These are phyloP conservation scores for Carex littledalei DNA, from an alignment of 176 grass and related monocot genomes.

Conservation along the genomic window DNA sequence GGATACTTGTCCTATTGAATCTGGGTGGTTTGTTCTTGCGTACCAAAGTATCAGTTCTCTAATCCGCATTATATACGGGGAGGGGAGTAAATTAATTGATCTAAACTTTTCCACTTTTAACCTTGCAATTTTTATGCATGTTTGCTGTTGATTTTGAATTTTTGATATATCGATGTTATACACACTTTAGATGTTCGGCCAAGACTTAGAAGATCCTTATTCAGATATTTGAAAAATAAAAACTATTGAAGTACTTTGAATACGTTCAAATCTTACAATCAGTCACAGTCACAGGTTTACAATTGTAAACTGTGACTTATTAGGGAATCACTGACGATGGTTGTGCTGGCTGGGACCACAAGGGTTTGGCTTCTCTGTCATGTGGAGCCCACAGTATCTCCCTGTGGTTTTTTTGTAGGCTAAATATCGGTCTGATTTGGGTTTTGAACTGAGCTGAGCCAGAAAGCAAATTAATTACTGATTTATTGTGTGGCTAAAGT, in stretches of 20 bases:
- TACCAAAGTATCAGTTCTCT: no score
- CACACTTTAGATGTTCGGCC: not conserved
- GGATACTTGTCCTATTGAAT: no score
- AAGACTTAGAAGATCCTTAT: not conserved
- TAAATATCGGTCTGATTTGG: not conserved
- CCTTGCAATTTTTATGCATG: not conserved
- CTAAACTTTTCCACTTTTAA: not conserved
- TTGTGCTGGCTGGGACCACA: conserved; percentile 2
- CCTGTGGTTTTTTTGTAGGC: not conserved
- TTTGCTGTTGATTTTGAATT: not conserved
- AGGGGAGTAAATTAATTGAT: no score
- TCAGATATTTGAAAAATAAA: not conserved
- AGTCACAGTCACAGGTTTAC: conserved; percentile 9
- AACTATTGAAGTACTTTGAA: not conserved
- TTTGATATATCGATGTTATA: not conserved
- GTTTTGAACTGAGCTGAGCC: not conserved
- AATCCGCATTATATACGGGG: no score
- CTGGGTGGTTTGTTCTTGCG: no score
- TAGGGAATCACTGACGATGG: not conserved
- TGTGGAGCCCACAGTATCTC: conserved; percentile 10
- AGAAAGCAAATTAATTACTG: conserved; percentile 19
- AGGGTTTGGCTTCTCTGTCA: not conserved
- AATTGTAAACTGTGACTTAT: not conserved
- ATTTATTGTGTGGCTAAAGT: conserved; percentile 15
- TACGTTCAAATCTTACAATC: not conserved